A percentile compares a stretch with the other conserved stretches of the same genome.
Conservation (phyloP, 768 basidiomycete genomes). For the Mycena epipterygia region DNA sequence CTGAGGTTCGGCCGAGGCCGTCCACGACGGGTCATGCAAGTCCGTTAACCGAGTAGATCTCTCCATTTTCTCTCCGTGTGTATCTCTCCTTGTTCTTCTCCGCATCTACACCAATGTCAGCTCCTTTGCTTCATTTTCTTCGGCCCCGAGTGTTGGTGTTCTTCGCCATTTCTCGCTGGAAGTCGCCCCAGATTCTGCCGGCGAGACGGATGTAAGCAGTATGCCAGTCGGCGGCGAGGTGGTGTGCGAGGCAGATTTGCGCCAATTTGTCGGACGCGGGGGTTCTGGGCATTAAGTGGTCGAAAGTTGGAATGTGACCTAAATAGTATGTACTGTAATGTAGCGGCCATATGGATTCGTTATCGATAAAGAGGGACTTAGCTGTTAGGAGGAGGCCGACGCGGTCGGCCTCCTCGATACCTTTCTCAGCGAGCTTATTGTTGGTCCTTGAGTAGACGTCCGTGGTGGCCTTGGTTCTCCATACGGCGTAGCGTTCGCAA, state of each 20-base stretch:
- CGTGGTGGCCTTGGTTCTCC: neutral
- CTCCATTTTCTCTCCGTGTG: neutral
- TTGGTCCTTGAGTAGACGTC: neutral
- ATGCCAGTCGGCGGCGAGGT: constrained; percentile 8
- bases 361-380: constrained; percentile 9
- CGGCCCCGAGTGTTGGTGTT: neutral
- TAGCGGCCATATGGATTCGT: neutral
- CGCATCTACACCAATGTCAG: neutral
- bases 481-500: neutral
- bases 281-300: neutral
- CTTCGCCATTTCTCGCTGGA: neutral
- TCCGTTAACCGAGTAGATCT: neutral
- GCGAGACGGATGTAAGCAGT: neutral
- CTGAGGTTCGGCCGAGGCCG: neutral
- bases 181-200: constrained; percentile 16
- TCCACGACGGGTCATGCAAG: neutral
- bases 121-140: neutral
- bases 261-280: neutral
- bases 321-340: neutral
- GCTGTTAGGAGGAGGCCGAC: neutral
- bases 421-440: neutral
- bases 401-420: neutral
- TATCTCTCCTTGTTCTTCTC: too few species aligned
- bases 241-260: neutral
- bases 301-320: neutral